Evolutionary conservation across 2,329 filamentous ascomycete genomes (phyloP), one percentile per base, ranked within the genome.

Genomic region (Diaporthe sp.): DNA sequence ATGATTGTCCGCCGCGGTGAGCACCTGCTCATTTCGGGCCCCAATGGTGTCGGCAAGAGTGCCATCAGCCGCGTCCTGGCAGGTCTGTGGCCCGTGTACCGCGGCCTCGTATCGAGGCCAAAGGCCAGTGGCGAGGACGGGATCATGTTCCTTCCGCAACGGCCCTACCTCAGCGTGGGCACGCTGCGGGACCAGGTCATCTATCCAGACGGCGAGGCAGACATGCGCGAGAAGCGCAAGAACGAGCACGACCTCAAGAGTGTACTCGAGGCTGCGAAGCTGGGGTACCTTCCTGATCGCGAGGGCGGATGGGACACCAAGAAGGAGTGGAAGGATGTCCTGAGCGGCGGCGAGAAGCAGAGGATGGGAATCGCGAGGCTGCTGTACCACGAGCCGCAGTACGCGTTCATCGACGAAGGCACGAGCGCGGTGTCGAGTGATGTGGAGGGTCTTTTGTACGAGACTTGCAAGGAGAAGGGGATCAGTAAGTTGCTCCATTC

Each of bases 261-360:
- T 35, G 91, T 97, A 3, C 89, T 99, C 4, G 94, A 98, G 73
- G 93, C 94, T 69, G 96, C 96, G 0, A 91, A 91, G 73, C 88
- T 99, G 0, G 96, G 95, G 5, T 98, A 99, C 83, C 89, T 99
- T 0, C 94, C 95, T 1, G 92, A 96, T 66, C 92, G 97, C 22
- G 97, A 99, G 86, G 97, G 97, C 52, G 97, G 97, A 19, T 98
- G 95, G 95, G 95, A 99, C 81, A 97, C 95, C 6, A 91, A 95
- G 73, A 98, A 99, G 84, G 96, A 98, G 82, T 99, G 97, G 97
- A 98, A 98, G 85, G 96, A 98, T 79, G 95, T 99, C 6, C 88
- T 99, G n/a, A 96, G 93, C 77, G 97, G 97, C 52, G 97, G 97
- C 17, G 97, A 99, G 88, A 99, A 99, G 86, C 97, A 99, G 85